Evolutionary conservation across 75 land plant species (phyloP).

Genomic region (Cunninghamia lanceolata): DNA sequence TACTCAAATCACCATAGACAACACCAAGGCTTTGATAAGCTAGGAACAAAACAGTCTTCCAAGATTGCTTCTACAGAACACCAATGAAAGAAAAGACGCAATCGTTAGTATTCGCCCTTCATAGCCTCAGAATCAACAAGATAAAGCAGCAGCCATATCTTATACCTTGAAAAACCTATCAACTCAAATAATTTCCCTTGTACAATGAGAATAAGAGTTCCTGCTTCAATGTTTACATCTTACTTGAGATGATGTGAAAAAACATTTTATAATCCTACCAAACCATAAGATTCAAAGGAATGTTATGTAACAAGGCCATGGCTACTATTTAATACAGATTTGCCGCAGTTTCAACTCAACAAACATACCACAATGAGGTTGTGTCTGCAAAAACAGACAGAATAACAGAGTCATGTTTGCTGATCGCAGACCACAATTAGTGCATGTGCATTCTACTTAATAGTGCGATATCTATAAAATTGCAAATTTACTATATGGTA

Average conservation of each 20-base stretch:
- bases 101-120: neutral
- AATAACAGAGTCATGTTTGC: neutral
- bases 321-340: neutral
- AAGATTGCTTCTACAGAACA: constrained; percentile 10
- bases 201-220: neutral
- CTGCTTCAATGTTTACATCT: neutral
- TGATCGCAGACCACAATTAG: too few relatives aligned
- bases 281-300: too few relatives aligned
- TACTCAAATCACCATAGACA: constrained; percentile 47
- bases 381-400: neutral
- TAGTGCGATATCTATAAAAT: too few relatives aligned
- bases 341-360: neutral
- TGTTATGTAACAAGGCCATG: too few relatives aligned
- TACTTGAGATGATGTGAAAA: neutral
- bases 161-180: neutral
- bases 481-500: too few relatives aligned
- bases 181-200: neutral
- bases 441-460: too few relatives aligned
- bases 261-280: neutral
- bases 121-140: neutral
- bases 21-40: constrained; percentile 47
- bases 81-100: neutral
- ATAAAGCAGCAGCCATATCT: neutral
- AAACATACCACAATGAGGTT: neutral
- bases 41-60: constrained; percentile 17